Evolutionary conservation across 2,329 filamentous ascomycete species (phyloP).

Genomic region (Dactylella cylindrospora): DNA sequence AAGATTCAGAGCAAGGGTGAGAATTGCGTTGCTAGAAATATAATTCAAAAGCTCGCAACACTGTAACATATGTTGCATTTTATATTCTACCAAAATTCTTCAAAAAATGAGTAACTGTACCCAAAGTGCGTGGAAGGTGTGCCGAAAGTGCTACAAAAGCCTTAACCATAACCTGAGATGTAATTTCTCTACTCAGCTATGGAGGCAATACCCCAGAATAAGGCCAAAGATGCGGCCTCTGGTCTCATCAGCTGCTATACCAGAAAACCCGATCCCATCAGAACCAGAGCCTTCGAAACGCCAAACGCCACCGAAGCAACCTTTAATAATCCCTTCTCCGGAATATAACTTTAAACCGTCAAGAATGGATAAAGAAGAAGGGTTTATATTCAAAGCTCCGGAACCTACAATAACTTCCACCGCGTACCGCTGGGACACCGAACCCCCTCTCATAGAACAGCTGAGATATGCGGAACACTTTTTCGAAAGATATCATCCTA

Average conservation of each 20-base stretch:
- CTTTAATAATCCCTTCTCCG: neutral
- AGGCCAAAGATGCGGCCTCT: constrained; percentile 24
- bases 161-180: constrained; percentile 2
- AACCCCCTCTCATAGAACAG: constrained; percentile 54
- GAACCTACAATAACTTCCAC: constrained; percentile 37
- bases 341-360: constrained; percentile 34
- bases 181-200: constrained; percentile 32
- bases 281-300: constrained; percentile 1
- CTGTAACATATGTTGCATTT: constrained; percentile 29
- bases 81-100: constrained; percentile 4
- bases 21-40: too few species aligned
- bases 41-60: too few species aligned
- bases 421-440: constrained; percentile 58
- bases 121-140: constrained; percentile 8
- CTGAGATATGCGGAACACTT: constrained; percentile 55
- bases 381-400: constrained; percentile 27
- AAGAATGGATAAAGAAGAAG: constrained; percentile 29
- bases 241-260: too few species aligned
- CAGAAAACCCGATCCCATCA: neutral
- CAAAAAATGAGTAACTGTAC: constrained; percentile 13
- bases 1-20: too few species aligned
- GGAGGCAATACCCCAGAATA: constrained; percentile 16
- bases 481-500: constrained; percentile 56
- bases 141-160: constrained; percentile 14
- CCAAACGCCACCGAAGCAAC: neutral